Conservation (phyloP, 805 yeast genomes). For the Candida succiphila region DNA sequence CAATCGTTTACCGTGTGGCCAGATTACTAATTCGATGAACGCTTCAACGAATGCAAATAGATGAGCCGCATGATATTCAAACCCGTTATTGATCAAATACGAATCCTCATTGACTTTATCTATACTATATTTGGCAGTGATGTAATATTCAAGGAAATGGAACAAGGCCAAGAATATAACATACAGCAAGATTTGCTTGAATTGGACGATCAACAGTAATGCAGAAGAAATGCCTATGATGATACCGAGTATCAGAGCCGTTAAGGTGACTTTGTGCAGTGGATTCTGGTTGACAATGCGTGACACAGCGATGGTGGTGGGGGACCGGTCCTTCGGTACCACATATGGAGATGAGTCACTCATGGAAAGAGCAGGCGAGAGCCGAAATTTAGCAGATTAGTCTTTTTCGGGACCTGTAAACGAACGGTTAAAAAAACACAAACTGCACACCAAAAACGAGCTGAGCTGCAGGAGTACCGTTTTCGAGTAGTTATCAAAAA, state of each 20-base stretch:
- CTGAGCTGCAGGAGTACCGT: too few species aligned
- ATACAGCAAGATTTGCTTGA: constrained; percentile 32
- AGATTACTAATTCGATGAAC: constrained; percentile 28
- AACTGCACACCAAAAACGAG: too few species aligned
- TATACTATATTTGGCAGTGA: constrained; percentile 69
- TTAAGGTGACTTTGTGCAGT: constrained; percentile 23
- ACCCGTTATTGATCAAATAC: constrained; percentile 56
- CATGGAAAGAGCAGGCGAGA: too few species aligned
- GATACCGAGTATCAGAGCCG: constrained; percentile 34
- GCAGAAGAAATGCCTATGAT: constrained; percentile 29
- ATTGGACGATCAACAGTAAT: constrained; percentile 14
- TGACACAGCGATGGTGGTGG: too few species aligned
- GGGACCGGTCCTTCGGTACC: too few species aligned
- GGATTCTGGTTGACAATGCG: constrained; percentile 1
- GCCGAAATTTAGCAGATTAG: too few species aligned
- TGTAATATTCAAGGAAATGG: constrained; percentile 74
- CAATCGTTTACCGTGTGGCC: constrained; percentile 25
- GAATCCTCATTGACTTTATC: constrained; percentile 61
- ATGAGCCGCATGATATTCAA: constrained; percentile 49
- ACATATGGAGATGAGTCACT: too few species aligned
- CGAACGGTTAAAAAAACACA: too few species aligned
- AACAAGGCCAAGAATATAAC: constrained; percentile 45
- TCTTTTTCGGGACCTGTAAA: too few species aligned
- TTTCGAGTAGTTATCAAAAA: too few species aligned
- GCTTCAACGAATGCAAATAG: constrained; percentile 41